Conservation (phyloP, 306 rosid species). For the Dalbergia cultrata region DNA sequence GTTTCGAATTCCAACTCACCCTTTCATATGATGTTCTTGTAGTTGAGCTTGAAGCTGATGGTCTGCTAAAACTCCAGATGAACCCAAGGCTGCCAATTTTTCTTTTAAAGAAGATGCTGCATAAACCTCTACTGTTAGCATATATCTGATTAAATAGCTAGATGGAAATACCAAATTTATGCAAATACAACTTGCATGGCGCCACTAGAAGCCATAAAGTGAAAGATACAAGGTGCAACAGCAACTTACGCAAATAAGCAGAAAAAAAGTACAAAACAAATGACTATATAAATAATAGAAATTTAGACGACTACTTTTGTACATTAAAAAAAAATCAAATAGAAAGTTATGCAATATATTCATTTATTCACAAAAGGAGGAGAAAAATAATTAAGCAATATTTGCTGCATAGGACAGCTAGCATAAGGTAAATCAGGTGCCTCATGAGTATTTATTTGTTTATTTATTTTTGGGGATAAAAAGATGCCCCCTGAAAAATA, state of each 20-base stretch:
- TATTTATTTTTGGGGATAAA: too few species aligned
- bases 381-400: conserved; percentile 4
- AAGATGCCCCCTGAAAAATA: conserved; percentile 12
- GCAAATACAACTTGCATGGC: conserved; percentile 36
- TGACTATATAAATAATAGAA: conserved; percentile 2
- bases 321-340: not conserved
- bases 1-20: conserved; percentile 64
- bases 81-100: conserved; percentile 87
- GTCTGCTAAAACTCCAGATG: conserved; percentile 97
- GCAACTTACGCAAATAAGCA: not conserved
- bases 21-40: conserved; percentile 91
- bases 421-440: conserved; percentile 11
- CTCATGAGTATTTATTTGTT: not conserved
- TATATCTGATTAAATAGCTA: conserved; percentile 43
- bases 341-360: conserved; percentile 20
- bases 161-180: conserved; percentile 20
- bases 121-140: conserved; percentile 54
- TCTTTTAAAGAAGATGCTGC: conserved; percentile 97
- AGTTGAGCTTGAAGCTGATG: conserved; percentile 99
- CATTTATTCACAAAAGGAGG: not conserved
- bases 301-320: conserved; percentile 17
- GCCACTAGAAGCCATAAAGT: conserved; percentile 5
- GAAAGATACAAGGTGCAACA: conserved; percentile 20
- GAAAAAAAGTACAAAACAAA: conserved; percentile 20
- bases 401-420: conserved; percentile 9